A percentile compares a stretch with the other conserved stretches of the same genome.
These are phyloP conservation scores for Pleurostoma richardsiae DNA, from an alignment of 2,329 filamentous ascomycete species.

Conservation along the genomic window DNA sequence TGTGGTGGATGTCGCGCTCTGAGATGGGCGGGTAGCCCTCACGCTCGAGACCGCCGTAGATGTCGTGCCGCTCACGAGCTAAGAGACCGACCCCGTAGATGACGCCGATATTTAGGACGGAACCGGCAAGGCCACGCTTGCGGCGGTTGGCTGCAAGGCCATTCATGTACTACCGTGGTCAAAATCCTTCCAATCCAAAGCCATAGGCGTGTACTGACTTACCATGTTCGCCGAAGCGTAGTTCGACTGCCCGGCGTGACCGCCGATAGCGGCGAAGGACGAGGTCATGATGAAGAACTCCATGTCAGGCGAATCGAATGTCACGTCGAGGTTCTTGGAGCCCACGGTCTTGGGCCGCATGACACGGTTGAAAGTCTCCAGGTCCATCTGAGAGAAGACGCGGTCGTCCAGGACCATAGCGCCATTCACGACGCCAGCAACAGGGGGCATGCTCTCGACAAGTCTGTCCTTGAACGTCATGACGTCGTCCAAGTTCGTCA, in stretches of 20 bases:
- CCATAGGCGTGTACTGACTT: neutral
- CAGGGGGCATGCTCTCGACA: constrained; percentile 15
- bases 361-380: constrained; percentile 28
- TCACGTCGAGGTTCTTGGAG: constrained; percentile 30
- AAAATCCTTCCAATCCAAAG: too few species aligned
- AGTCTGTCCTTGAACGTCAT: constrained; percentile 16
- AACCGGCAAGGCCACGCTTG: constrained; percentile 25
- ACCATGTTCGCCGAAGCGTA: constrained; percentile 39
- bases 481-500: constrained; percentile 21
- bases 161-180: constrained; percentile 33
- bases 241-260: constrained; percentile 37
- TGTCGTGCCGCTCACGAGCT: constrained; percentile 30
- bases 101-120: constrained; percentile 38
- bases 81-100: constrained; percentile 38
- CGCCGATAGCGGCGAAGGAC: constrained; percentile 37
- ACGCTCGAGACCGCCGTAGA: constrained; percentile 33
- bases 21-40: constrained; percentile 42
- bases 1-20: constrained; percentile 44
- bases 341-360: constrained; percentile 34
- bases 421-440: constrained; percentile 35
- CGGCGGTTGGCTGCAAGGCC: constrained; percentile 31
- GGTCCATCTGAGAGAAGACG: constrained; percentile 33
- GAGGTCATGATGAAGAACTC: constrained; percentile 44
- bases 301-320: constrained; percentile 23
- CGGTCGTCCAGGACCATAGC: constrained; percentile 40